A percentile compares a stretch with the other conserved stretches of the same genome.
phyloP scores from a whole-genome alignment of 495 filamentous ascomycete genomes.

The Penicillium taxi region DNA sequence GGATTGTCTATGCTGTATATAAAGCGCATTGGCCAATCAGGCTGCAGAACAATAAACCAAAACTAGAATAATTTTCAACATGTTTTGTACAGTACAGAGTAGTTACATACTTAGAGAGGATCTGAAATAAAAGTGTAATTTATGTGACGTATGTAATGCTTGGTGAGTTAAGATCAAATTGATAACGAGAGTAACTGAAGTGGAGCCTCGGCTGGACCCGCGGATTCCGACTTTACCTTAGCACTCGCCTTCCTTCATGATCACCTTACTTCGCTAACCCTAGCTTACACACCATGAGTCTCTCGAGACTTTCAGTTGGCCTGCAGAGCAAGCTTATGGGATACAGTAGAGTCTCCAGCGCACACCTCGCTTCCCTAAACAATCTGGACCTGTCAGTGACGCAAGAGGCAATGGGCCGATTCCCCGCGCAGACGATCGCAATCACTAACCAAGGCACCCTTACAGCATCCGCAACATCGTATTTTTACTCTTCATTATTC shows the following conservation, averaged over 20 bases:
- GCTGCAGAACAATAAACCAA: constrained; percentile 11
- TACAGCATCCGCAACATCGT: constrained; percentile 75
- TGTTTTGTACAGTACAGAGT: no score
- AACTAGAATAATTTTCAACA: constrained; percentile 7
- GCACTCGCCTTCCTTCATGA: constrained; percentile 10
- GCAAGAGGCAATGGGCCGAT: constrained; percentile 1
- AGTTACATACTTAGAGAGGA: no score
- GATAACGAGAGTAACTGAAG: constrained; percentile 7
- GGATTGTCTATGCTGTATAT: constrained; percentile 33
- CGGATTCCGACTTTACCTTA: not conserved
- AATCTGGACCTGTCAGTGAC: constrained; percentile 72
- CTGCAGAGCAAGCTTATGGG: constrained; percentile 39
- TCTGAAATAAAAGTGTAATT: no score
- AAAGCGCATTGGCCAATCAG: constrained; percentile 18
- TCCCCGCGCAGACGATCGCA: constrained; percentile 5
- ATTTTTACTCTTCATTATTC: constrained; percentile 82
- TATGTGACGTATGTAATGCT: no score
- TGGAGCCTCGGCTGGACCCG: constrained; percentile 15
- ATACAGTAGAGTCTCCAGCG: constrained; percentile 43
- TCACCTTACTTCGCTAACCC: constrained; percentile 7
- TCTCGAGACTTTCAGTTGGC: constrained; percentile 29
- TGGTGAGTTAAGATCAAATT: no score
- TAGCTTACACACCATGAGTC: constrained; percentile 24
- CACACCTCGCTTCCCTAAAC: constrained; percentile 58
- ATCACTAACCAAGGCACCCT: constrained; percentile 5